Evolutionary conservation across 2,329 filamentous ascomycete species (phyloP).

Genomic region (Ascocoryne sarcoides): DNA sequence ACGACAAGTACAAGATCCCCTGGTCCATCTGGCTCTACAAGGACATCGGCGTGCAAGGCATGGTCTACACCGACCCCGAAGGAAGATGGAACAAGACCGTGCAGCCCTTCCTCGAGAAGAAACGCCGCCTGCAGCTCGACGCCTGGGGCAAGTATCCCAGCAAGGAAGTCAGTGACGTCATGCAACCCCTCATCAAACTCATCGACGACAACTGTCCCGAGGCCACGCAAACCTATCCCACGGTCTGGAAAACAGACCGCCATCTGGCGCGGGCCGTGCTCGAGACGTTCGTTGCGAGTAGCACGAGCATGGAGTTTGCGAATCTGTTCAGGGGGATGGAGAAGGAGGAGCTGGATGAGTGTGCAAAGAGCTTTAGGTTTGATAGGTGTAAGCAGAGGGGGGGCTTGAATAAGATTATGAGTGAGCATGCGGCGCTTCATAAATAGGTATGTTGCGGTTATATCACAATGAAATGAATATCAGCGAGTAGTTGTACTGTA

Average conservation of each 20-base stretch:
- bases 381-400: slow-evolving; percentile 41
- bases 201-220: slow-evolving; percentile 31
- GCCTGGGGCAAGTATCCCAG: slow-evolving; percentile 40
- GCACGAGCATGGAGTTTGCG: slow-evolving; percentile 45
- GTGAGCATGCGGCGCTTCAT: slow-evolving; percentile 15
- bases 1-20: slow-evolving; percentile 40
- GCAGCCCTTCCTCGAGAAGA: slow-evolving; percentile 45
- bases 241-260: slow-evolving; percentile 40
- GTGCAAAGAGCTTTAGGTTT: slow-evolving; percentile 40
- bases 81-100: slow-evolving; percentile 43
- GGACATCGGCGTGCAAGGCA: slow-evolving; percentile 47
- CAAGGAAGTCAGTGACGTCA: slow-evolving; percentile 25
- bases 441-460: too few relatives aligned
- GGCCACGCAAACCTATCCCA: slow-evolving; percentile 17
- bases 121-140: slow-evolving; percentile 43
- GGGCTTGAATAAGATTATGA: slow-evolving; percentile 23
- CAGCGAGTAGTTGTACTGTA: too few relatives aligned
- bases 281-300: slow-evolving; percentile 41
- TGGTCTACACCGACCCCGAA: slow-evolving; percentile 37
- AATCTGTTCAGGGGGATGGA: slow-evolving; percentile 43
- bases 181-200: slow-evolving; percentile 17
- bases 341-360: slow-evolving; percentile 41
- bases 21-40: slow-evolving; percentile 56
- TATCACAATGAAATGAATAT: too few relatives aligned
- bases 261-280: slow-evolving; percentile 38